Evolutionary conservation across 2,329 filamentous ascomycete species (phyloP).

Genomic region (Stenocarpella maydis): DNA sequence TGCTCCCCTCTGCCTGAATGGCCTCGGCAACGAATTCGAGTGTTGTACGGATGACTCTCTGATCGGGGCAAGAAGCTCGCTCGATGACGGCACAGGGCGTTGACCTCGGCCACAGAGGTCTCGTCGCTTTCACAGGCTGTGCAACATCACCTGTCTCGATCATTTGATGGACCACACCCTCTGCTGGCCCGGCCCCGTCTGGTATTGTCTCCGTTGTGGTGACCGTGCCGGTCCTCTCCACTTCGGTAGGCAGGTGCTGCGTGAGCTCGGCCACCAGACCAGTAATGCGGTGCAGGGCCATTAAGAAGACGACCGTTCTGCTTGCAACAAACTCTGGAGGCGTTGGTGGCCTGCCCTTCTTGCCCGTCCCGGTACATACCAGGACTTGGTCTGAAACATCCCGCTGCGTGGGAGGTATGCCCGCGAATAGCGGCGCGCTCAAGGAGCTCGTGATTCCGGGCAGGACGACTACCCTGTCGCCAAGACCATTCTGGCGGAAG

Average conservation of each 20-base stretch:
- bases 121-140: constrained; percentile 33
- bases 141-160: constrained; percentile 17
- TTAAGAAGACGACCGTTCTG: constrained; percentile 90
- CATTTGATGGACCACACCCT: constrained; percentile 28
- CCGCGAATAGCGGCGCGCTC: constrained; percentile 86
- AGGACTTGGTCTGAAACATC: constrained; percentile 92
- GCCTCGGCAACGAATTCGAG: constrained; percentile 80
- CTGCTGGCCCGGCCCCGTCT: not conserved
- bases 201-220: constrained; percentile 16
- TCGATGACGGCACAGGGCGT: constrained; percentile 95
- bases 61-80: constrained; percentile 91
- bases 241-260: constrained; percentile 46
- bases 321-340: constrained; percentile 80
- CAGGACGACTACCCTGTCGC: constrained; percentile 72
- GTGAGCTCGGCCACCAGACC: constrained; percentile 78
- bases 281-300: constrained; percentile 87
- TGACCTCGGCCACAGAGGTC: constrained; percentile 71
- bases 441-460: constrained; percentile 92
- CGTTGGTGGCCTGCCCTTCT: constrained; percentile 84
- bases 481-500: constrained; percentile 77
- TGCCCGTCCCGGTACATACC: constrained; percentile 94
- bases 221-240: constrained; percentile 39
- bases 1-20: constrained; percentile 86
- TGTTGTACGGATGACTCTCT: constrained; percentile 90
- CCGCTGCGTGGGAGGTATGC: constrained; percentile 87